A percentile compares a stretch with the other conserved stretches of the same genome.
phyloP scores from a whole-genome alignment of 441 rosid species.

The Gossypium trilobum region DNA sequence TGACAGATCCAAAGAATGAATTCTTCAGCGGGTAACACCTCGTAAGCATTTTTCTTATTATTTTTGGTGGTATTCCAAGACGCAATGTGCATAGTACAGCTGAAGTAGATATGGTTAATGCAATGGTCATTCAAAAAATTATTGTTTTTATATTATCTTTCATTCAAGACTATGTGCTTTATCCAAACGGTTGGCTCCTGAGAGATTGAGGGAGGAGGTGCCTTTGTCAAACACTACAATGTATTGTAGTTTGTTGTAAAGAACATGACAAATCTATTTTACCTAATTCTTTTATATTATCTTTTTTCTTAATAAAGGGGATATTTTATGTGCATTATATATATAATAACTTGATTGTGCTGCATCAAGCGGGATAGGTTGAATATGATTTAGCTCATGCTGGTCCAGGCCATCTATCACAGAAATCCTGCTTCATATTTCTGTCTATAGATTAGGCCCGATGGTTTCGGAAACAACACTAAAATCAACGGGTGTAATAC shows the following conservation, averaged over 20 bases:
- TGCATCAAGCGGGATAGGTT: not conserved
- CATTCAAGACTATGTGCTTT: not conserved
- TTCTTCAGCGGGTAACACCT: slow-evolving; percentile 27
- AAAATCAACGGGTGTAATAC: too few species aligned
- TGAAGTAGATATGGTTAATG: slow-evolving; percentile 8
- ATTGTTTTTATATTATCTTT: not conserved
- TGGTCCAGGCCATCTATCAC: not conserved
- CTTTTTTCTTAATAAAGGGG: not conserved
- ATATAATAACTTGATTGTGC: not conserved
- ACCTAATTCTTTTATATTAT: not conserved
- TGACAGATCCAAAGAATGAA: slow-evolving; percentile 45
- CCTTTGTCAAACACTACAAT: not conserved
- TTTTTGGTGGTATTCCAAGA: slow-evolving; percentile 1
- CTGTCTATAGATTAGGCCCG: not conserved
- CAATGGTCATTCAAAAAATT: slow-evolving; percentile 11
- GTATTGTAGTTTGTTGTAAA: slow-evolving; percentile 24
- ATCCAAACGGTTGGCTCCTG: slow-evolving; percentile 7
- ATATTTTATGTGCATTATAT: not conserved
- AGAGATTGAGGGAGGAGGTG: not conserved
- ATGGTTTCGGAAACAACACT: too few species aligned
- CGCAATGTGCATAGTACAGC: slow-evolving; percentile 14
- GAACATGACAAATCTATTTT: slow-evolving; percentile 9
- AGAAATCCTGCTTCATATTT: not conserved
- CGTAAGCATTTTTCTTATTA: not conserved
- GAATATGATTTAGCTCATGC: not conserved